Evolutionary conservation across 1,284 basidiomycete genomes (phyloP), one percentile per base, ranked within the genome.

Genomic region (Apiotrichum brassicae): DNA sequence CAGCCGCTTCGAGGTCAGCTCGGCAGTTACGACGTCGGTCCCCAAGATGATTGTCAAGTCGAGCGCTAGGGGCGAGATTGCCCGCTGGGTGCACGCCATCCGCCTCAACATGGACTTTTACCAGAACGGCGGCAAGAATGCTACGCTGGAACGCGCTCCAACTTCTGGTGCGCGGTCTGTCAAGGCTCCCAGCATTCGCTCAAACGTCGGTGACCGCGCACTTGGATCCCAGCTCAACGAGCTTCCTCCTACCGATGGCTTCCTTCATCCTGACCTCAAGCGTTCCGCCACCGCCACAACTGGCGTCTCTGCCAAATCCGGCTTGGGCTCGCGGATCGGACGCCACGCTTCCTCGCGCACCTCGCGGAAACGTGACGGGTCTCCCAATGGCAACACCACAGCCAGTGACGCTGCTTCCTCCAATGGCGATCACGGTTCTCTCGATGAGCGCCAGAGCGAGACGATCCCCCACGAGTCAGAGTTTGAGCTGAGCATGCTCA

Each of bases 1-100:
- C 68, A 22, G 83, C 19, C 83, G 88, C 16, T 92, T 97, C 64
- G 90, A 93, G 66, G 80, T 97, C 11, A 82, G 85, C 56, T 87
- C 76, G 50, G 69, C 71, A 32, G 59, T 63, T 8, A 64, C 84
- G 4, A 59, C 67, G 5, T 64, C 66, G 16, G 67, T 66, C 14
- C 68, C 68, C 16, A 89, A 86, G 67, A 89, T 92, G 81, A 95
- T 87, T 66, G 79, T 97, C 68, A 89, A 88, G 58, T 92, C 91
- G 0, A 88, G 85, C 52, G 89, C 93, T 56, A 86, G 86, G 0
- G 86, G 87, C 3, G 91, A 95, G 70, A 87, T 89, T 3, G 79
- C 84, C 3, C 79, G 88, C n/a, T 95, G 91, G 91, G 81, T 80
- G 0, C 82, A 86, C 54, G 84, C 84, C 0, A 79, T 94, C 41